phyloP scores from a whole-genome alignment of 257 asterid genomes.

The Solanum boliviense region DNA sequence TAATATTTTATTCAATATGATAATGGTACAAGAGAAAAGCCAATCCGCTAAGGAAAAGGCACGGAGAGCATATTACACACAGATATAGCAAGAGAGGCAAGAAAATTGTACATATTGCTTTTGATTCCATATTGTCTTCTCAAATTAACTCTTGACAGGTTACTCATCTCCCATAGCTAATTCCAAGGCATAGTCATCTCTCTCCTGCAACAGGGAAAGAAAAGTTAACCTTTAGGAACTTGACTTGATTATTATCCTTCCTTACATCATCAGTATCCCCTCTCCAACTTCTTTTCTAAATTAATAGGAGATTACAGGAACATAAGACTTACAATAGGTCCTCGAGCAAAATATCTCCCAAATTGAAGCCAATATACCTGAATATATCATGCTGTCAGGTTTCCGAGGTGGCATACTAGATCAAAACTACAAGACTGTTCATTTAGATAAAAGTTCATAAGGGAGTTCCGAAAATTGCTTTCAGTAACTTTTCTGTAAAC shows the following conservation, averaged over 20 bases:
- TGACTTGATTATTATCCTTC: not conserved
- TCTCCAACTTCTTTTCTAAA: not conserved
- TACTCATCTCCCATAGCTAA: conserved; percentile 93
- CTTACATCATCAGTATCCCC: not conserved
- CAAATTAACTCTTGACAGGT: not conserved
- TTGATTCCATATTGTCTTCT: not conserved
- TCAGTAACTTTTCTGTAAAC: not conserved
- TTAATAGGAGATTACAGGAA: not conserved
- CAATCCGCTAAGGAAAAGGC: not conserved
- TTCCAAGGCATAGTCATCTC: conserved; percentile 94
- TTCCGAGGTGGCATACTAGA: not conserved
- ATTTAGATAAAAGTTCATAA: not conserved
- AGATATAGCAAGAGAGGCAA: not conserved
- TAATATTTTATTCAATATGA: not conserved
- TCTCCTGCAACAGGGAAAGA: conserved; percentile 48
- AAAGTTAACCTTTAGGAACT: not conserved
- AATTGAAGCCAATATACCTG: conserved; percentile 99
- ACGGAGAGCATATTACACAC: not conserved
- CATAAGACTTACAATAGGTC: conserved; percentile 64
- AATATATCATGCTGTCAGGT: conserved; percentile 13
- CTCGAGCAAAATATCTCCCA: conserved; percentile 97
- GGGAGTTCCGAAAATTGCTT: not conserved
- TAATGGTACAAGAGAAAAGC: not conserved
- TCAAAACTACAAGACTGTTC: not conserved
- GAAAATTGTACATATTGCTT: not conserved